Conservation (phyloP, 164 flowering plant genomes). For the Stephania japonica region DNA sequence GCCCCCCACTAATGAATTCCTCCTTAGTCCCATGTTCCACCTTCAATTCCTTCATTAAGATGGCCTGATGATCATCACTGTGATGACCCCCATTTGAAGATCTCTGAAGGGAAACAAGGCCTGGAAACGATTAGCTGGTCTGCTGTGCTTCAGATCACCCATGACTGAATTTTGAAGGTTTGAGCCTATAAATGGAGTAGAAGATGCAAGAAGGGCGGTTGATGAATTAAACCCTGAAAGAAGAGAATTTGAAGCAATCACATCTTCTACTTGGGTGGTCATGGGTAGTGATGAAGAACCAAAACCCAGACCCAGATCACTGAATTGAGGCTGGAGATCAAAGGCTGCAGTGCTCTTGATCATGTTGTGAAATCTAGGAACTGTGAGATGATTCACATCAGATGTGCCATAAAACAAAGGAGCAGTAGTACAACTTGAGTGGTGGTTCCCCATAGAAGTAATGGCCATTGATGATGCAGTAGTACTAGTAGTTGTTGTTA, state of each 20-base stretch:
- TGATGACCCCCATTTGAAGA: slow-evolving; percentile 20
- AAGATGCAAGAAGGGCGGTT: slow-evolving; percentile 29
- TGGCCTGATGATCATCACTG: slow-evolving; percentile 13
- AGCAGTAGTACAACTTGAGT: not conserved
- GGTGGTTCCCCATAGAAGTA: slow-evolving; percentile 11
- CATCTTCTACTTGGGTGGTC: slow-evolving; percentile 24
- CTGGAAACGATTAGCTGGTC: slow-evolving; percentile 20
- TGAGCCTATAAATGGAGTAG: slow-evolving; percentile 38
- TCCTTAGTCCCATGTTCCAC: slow-evolving; percentile 30
- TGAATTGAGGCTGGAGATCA: slow-evolving; percentile 35
- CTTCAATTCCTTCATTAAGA: slow-evolving; percentile 30
- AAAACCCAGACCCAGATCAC: slow-evolving; percentile 50
- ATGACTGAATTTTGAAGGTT: slow-evolving; percentile 24
- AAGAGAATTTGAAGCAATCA: slow-evolving; percentile 28
- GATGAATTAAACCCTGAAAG: slow-evolving; percentile 27
- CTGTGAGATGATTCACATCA: slow-evolving; percentile 28
- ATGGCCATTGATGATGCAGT: not conserved
- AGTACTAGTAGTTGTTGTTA: not conserved
- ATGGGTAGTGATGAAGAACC: slow-evolving; percentile 24
- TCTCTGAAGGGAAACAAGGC: slow-evolving; percentile 33
- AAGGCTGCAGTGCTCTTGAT: slow-evolving; percentile 12
- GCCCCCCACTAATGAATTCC: slow-evolving; percentile 14
- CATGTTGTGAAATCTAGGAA: slow-evolving; percentile 22
- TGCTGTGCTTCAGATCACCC: slow-evolving; percentile 21
- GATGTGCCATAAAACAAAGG: slow-evolving; percentile 39